Conservation (phyloP, 108 stramenopile species). For the Cyclotella baltica region DNA sequence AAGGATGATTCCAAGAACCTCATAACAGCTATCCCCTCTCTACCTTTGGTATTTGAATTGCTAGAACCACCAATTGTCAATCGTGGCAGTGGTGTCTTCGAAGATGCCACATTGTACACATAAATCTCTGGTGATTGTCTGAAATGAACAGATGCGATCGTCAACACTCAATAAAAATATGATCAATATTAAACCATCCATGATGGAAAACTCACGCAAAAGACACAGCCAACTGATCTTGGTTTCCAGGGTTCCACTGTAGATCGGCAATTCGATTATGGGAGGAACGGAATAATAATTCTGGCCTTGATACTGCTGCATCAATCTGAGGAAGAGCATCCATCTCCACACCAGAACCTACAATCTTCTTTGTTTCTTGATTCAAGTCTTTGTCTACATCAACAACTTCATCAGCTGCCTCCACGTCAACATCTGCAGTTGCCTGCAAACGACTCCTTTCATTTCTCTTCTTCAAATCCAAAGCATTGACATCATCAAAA, state of each 20-base stretch:
- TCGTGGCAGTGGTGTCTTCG: conserved; percentile 31
- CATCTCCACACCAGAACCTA: not conserved
- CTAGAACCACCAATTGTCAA: conserved; percentile 24
- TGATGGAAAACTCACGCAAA: conserved; percentile 27
- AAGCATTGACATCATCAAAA: conserved; percentile 52
- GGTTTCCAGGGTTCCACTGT: conserved; percentile 49
- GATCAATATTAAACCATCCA: not conserved
- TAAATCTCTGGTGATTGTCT: conserved; percentile 41
- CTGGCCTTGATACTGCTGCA: conserved; percentile 24
- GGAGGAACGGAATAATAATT: conserved; percentile 30
- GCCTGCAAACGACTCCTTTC: conserved; percentile 5
- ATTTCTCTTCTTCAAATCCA: conserved; percentile 42
- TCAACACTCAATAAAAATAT: not conserved
- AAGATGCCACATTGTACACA: conserved; percentile 39
- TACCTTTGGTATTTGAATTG: not conserved
- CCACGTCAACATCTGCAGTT: not conserved
- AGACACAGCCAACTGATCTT: conserved; percentile 50
- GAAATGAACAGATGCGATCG: not conserved
- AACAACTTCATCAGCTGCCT: not conserved
- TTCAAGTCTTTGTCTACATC: not conserved
- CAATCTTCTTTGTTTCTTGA: not conserved
- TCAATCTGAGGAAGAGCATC: conserved; percentile 9
- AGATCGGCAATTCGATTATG: conserved; percentile 37
- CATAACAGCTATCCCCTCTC: conserved; percentile 31
- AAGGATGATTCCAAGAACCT: conserved; percentile 5